Evolutionary conservation across 2,329 filamentous ascomycete species (phyloP), one percentile per base, ranked within the genome.

Genomic region (Claviceps sorghi): DNA sequence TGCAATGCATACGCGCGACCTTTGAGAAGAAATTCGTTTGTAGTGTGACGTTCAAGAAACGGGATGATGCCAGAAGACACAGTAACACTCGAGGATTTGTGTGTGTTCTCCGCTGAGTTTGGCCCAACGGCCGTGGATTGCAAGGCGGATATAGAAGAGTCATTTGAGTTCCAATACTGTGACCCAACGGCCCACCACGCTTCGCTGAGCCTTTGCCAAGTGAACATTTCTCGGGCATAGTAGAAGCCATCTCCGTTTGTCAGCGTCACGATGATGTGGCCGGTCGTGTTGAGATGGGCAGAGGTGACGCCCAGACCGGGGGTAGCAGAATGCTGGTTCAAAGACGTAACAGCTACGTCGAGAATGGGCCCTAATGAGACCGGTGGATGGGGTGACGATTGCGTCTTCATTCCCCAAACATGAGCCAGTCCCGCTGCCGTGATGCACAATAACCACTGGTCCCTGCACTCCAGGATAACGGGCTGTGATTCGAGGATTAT

Each of bases 81-180:
- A 0, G 79, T 76, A 0, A 71, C 71, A 9, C 72, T 63, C 51
- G 77, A 69, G 9, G 72, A 69, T 51, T 72, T 69, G 38, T 71
- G 71, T 30, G 71, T 72, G 13, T 59, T 65, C 54, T 72, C 73
- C 34, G 65, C 69, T 21, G 74, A 72, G 42, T 74, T 73, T 2
- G 80, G 73, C 0, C 83, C 81, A 8, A 83, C 76, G 10, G 82
- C 81, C 1, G 82, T 83, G 2, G 86, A 82, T 58, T 88, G 83
- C 40, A 95, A 69, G 49, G 89, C 86, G 48, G 86, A 83, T 51
- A 95, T 82, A 0, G 89, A 89, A 1, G 88, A 89, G 62, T 96
- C 93, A 51, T 89, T 95, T 1, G 89, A 94, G 67, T 98, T 97
- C 94, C 93, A 98, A 66, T 98, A 98, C 65, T 98, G 93, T 59